These are phyloP conservation scores for Polyporus arcularius DNA, from an alignment of 768 basidiomycete genomes.

Conservation along the genomic window DNA sequence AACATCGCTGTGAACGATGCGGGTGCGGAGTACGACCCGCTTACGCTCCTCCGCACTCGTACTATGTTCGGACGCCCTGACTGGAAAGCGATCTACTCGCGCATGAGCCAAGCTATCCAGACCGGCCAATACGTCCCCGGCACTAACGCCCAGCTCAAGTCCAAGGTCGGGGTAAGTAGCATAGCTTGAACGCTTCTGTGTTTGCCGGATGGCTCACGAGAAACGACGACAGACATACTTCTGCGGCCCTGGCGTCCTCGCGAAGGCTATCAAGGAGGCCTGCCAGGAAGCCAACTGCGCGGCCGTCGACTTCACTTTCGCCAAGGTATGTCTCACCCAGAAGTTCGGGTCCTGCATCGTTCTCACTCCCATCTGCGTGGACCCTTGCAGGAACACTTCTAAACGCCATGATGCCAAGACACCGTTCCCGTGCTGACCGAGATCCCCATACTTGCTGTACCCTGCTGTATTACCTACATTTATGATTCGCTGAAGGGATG, in stretches of 20 bases:
- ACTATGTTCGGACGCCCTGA: conserved; percentile 94
- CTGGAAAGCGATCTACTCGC: conserved; percentile 79
- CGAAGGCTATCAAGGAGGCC: conserved; percentile 76
- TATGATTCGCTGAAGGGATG: not conserved
- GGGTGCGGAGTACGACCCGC: conserved; percentile 82
- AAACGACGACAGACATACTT: conserved; percentile 67
- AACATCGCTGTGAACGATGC: conserved; percentile 89
- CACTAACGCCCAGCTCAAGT: conserved; percentile 74
- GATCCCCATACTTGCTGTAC: conserved; percentile 2
- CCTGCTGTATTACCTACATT: conserved; percentile 13
- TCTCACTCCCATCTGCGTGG: conserved; percentile 16
- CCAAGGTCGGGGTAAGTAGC: conserved; percentile 74
- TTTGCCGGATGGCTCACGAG: conserved; percentile 9
- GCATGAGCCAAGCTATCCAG: conserved; percentile 79
- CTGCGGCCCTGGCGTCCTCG: conserved; percentile 79
- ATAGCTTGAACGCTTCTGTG: conserved; percentile 2
- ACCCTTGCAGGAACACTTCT: conserved; percentile 60
- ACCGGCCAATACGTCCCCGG: conserved; percentile 81
- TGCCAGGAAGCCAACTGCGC: conserved; percentile 54
- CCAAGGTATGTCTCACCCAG: conserved; percentile 53
- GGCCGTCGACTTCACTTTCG: conserved; percentile 74
- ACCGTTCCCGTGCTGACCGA: not conserved
- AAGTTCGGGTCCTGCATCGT: not conserved
- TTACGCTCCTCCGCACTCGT: conserved; percentile 84
- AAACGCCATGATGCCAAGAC: conserved; percentile 22